Conservation (phyloP, 495 filamentous ascomycete species). For the Talaromyces ruber region DNA sequence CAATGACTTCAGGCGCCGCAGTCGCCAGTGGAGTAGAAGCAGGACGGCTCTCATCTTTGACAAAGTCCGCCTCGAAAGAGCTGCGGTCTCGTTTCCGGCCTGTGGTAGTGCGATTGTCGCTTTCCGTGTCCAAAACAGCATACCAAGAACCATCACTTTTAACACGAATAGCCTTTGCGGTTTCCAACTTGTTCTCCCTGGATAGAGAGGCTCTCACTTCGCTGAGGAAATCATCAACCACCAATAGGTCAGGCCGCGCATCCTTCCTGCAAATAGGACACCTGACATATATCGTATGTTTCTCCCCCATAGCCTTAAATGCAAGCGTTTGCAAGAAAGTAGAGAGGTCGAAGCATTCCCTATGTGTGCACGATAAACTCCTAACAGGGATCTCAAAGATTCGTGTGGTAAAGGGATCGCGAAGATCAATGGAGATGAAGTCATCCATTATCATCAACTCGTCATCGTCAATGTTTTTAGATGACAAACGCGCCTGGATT, state of each 20-base stretch:
- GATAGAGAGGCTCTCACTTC: conserved; percentile 45
- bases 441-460: conserved; percentile 57
- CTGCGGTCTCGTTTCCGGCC: conserved; percentile 2
- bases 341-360: conserved; percentile 84
- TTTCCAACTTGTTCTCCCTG: conserved; percentile 19
- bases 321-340: conserved; percentile 63
- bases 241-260: conserved; percentile 59
- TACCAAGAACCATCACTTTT: conserved; percentile 51
- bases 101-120: conserved; percentile 12
- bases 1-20: conserved; percentile 19
- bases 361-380: conserved; percentile 52
- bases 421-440: conserved; percentile 60
- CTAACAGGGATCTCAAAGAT: conserved; percentile 68
- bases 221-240: conserved; percentile 62
- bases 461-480: conserved; percentile 44
- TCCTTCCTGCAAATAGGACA: conserved; percentile 75
- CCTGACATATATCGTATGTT: conserved; percentile 64
- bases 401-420: conserved; percentile 63
- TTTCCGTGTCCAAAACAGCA: conserved; percentile 18
- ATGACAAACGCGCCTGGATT: conserved; percentile 30
- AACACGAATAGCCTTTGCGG: conserved; percentile 50
- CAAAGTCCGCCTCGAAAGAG: conserved; percentile 1
- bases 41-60: conserved; percentile 1
- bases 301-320: conserved; percentile 35
- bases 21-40: not conserved